Percentiles rank a stretch among this genome's conserved stretches.
phyloP scores from a whole-genome alignment of 2,329 filamentous ascomycete species.

The Hymenoscyphus scutula region DNA sequence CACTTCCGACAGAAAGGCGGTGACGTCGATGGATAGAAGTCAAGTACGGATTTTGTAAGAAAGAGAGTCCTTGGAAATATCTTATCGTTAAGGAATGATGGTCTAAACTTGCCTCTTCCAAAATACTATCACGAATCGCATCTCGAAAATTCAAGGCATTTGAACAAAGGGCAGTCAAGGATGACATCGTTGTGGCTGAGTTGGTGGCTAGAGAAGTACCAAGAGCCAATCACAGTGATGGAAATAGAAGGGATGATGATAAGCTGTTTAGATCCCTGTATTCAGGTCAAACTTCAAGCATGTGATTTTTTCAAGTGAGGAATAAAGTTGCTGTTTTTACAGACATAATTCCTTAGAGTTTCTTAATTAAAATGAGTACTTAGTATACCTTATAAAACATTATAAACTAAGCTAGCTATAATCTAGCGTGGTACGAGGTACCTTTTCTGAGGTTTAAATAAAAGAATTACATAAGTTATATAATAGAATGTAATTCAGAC shows the following conservation, averaged over 20 bases:
- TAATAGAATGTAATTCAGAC: no score
- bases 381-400: no score
- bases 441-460: no score
- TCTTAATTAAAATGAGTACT: no score
- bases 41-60: background rate
- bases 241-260: background rate
- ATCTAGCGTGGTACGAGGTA: no score
- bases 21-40: background rate
- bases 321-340: no score
- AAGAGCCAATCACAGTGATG: background rate
- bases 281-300: no score
- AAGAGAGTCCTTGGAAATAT: background rate
- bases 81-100: background rate
- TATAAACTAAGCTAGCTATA: no score
- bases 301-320: no score
- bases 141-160: background rate
- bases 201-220: background rate
- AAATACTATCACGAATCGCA: background rate
- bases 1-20: background rate
- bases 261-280: background rate
- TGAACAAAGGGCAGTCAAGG: background rate
- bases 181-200: constrained; percentile 1
- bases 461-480: no score
- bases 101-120: background rate
- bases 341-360: no score